Evolutionary conservation across 768 basidiomycete genomes (phyloP), one percentile per base, ranked within the genome.

Genomic region (Leccinellum luteum): DNA sequence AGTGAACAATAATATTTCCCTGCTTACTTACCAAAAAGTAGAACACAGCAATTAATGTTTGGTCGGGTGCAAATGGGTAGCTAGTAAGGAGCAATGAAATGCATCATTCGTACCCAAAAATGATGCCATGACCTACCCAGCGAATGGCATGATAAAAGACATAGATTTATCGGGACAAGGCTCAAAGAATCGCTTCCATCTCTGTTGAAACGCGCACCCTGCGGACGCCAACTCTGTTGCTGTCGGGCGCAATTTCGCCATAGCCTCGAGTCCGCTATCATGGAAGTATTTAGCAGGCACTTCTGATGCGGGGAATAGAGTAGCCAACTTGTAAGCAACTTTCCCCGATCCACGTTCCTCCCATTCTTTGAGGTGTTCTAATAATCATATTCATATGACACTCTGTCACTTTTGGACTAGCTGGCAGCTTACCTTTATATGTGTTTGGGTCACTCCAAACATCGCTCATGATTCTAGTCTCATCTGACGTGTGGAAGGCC

Each of bases 101-200:
- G 13, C 45, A n/a, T 30, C 6, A 6, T 32, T 50, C 28, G 19
- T 10, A 23, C 31, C 2, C 12, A 23, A 30, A 1, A 14, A 27
- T 30, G 17, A 6, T 44, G 38, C 7, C 5, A 3, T 15, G n/a
- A 10, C 75, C 48, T 61, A 84, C 81, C 74, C 76, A 3, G 78
- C 69, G 19, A 78, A 58, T 0, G 74, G 59, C 0, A 69, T 76
- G 13, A 83, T 64, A 49, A 76, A 74, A 44, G 79, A 60, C n/a
- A 83, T 76, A 6, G 85, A 78, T 59, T 86, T 87, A 61, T 87
- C 86, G 0, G 80, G 79, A 10, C 70, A 71, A 19, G 73, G 66
- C 23, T 67, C 74, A 49, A 81, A 87, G 66, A 81, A 82, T 10
- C 68, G 65, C 3, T 79, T 69, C 86, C 86, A 89, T 51, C 76